Percentiles rank a stretch among this genome's conserved stretches.
These are phyloP conservation scores for Pyronema omphalodes DNA, from an alignment of 495 filamentous ascomycete genomes.

Conservation along the genomic window DNA sequence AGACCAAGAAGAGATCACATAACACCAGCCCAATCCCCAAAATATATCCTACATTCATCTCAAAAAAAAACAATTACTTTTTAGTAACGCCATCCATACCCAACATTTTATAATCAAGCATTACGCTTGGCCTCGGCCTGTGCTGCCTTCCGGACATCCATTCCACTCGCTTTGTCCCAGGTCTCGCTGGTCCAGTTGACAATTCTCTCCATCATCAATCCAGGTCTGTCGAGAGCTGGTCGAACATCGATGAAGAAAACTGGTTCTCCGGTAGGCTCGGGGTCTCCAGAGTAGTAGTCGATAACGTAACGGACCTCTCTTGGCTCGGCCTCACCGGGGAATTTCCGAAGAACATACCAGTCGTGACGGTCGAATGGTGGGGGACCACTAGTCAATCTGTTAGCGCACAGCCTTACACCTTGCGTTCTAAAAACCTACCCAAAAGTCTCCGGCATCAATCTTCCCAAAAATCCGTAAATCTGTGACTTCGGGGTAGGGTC, in stretches of 20 bases:
- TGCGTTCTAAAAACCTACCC: slow-evolving; percentile 31
- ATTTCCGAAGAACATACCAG: slow-evolving; percentile 68
- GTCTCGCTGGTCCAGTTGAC: slow-evolving; percentile 84
- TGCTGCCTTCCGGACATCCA: slow-evolving; percentile 33
- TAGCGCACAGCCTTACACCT: slow-evolving; percentile 1
- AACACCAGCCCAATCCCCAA: background rate
- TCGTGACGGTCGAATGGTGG: slow-evolving; percentile 97
- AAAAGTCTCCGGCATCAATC: slow-evolving; percentile 62
- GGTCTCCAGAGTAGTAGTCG: slow-evolving; percentile 82
- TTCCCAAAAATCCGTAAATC: slow-evolving; percentile 57
- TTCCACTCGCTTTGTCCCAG: slow-evolving; percentile 79
- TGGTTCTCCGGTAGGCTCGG: slow-evolving; percentile 76
- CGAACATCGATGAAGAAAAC: slow-evolving; percentile 97
- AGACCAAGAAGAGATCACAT: no score
- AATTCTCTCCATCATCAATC: slow-evolving; percentile 59
- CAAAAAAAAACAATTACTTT: background rate
- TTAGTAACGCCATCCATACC: background rate
- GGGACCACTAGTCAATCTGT: slow-evolving; percentile 34
- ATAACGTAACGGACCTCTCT: slow-evolving; percentile 86
- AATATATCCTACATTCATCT: background rate
- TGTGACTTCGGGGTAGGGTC: slow-evolving; percentile 82
- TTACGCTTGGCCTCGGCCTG: slow-evolving; percentile 9
- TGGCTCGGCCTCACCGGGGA: slow-evolving; percentile 31
- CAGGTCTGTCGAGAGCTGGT: slow-evolving; percentile 72
- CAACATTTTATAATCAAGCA: background rate